Conservation (phyloP, 768 basidiomycete genomes). For the Udeniomyces megalosporus region DNA sequence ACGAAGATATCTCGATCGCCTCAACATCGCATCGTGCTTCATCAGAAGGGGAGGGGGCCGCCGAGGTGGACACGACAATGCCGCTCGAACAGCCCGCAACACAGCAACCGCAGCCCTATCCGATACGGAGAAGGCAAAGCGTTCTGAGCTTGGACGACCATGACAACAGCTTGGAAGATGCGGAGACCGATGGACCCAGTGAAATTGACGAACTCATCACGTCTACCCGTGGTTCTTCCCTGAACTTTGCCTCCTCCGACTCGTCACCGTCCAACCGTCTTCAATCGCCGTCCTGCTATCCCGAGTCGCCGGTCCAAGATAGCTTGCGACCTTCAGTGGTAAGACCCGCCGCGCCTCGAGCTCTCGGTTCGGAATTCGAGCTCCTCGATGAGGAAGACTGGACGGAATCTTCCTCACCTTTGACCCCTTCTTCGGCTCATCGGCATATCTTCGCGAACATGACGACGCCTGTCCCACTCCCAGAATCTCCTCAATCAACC, state of each 20-base stretch:
- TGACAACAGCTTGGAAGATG: neutral
- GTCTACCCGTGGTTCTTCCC: neutral
- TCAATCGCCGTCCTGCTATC: too few species aligned
- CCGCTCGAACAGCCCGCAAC: too few species aligned
- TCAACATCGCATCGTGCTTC: neutral
- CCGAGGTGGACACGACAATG: neutral
- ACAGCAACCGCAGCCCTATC: neutral
- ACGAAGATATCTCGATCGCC: neutral
- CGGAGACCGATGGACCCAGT: neutral
- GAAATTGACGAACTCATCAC: neutral
- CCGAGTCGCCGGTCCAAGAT: too few species aligned
- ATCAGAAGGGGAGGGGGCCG: neutral
- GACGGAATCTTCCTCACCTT: neutral
- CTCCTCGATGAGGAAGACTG: conserved; percentile 12
- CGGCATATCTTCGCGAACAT: neutral
- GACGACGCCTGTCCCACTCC: neutral
- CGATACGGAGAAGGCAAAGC: neutral
- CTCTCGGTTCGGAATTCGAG: conserved; percentile 13
- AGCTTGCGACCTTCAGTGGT: too few species aligned
- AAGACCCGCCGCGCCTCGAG: neutral
- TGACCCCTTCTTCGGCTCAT: neutral
- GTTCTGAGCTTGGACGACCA: neutral
- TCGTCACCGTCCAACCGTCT: neutral
- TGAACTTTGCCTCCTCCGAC: neutral
- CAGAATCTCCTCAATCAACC: neutral